Conservation (phyloP, 1,284 basidiomycete genomes). For the Naganishia sp. region DNA sequence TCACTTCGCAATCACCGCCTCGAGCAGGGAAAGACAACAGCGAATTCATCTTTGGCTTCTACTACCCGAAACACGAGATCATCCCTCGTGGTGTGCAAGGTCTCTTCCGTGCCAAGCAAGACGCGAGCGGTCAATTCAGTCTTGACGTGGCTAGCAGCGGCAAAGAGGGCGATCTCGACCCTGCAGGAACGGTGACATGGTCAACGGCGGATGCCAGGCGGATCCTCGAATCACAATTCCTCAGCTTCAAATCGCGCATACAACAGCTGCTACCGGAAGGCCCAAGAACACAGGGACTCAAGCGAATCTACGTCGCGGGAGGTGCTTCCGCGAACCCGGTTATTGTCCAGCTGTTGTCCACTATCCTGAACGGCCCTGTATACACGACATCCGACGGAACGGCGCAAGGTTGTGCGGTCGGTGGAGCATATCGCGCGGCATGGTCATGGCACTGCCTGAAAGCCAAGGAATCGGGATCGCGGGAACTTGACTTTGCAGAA, state of each 20-base stretch:
- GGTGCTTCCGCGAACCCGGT: constrained; percentile 74
- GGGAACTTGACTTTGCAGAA: constrained; percentile 22
- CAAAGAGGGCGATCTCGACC: constrained; percentile 44
- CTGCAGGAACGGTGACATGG: constrained; percentile 8
- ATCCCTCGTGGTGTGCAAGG: constrained; percentile 73
- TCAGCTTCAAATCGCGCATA: constrained; percentile 72
- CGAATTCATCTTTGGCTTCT: constrained; percentile 62
- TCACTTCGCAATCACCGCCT: constrained; percentile 42
- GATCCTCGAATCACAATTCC: constrained; percentile 78
- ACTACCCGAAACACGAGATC: constrained; percentile 80
- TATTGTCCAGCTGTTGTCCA: constrained; percentile 74
- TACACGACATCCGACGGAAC: constrained; percentile 55
- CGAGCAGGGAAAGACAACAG: constrained; percentile 36
- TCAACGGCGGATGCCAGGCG: constrained; percentile 68
- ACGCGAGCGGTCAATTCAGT: constrained; percentile 42
- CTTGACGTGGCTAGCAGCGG: constrained; percentile 45
- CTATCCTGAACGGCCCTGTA: constrained; percentile 73
- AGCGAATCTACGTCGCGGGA: constrained; percentile 74
- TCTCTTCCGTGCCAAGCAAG: constrained; percentile 63
- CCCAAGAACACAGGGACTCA: constrained; percentile 58
- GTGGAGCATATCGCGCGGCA: constrained; percentile 50
- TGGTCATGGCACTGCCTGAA: constrained; percentile 43
- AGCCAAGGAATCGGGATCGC: constrained; percentile 6
- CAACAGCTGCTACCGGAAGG: constrained; percentile 64
- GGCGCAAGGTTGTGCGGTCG: constrained; percentile 51